Evolutionary conservation across 208 protist species (phyloP).

Genomic region (Leishmania aethiopica): DNA sequence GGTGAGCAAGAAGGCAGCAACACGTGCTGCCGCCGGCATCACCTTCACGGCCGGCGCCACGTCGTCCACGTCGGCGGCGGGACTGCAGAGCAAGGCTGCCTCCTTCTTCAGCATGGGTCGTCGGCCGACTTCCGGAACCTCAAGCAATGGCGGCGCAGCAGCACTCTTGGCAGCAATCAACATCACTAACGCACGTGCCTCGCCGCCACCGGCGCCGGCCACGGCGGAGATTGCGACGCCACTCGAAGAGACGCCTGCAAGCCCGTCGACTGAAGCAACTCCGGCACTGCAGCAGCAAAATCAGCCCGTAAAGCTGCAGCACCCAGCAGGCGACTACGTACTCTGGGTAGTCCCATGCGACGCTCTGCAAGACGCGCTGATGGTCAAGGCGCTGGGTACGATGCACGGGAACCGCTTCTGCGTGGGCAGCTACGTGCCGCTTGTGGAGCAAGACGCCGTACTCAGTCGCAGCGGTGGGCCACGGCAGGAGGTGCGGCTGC

Average conservation of each 20-base stretch:
- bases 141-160: slow-evolving; percentile 37
- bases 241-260: background rate
- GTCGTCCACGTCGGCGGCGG: slow-evolving; percentile 3
- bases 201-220: background rate
- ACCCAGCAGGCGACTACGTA: slow-evolving; percentile 31
- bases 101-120: slow-evolving; percentile 63
- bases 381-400: slow-evolving; percentile 41
- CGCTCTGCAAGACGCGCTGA: slow-evolving; percentile 32
- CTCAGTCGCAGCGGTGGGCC: slow-evolving; percentile 23
- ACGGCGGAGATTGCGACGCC: background rate
- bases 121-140: slow-evolving; percentile 8
- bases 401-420: slow-evolving; percentile 51
- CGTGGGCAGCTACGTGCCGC: slow-evolving; percentile 31
- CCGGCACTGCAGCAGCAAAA: background rate
- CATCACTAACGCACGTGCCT: background rate
- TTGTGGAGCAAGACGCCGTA: slow-evolving; percentile 24
- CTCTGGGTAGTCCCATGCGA: slow-evolving; percentile 27
- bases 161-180: slow-evolving; percentile 38
- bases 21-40: background rate
- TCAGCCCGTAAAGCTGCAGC: slow-evolving; percentile 13
- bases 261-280: background rate
- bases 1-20: slow-evolving; percentile 4
- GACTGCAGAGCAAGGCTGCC: slow-evolving; percentile 37
- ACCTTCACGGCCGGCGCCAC: slow-evolving; percentile 5
- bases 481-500: slow-evolving; percentile 66